Conservation (phyloP, 2,329 filamentous ascomycete genomes). For the Penicillium crustosum region DNA sequence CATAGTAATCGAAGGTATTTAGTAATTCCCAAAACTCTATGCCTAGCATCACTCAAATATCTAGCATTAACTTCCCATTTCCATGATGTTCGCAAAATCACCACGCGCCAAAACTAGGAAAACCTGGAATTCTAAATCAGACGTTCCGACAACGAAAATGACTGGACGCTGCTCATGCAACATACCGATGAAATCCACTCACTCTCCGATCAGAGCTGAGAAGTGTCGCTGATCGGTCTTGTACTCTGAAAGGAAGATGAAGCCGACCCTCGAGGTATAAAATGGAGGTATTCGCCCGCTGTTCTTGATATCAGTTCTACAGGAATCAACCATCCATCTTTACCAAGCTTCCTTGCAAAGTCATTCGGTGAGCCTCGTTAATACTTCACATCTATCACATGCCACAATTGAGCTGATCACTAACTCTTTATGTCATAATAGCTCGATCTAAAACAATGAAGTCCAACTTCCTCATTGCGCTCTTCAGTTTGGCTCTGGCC, state of each 20-base stretch:
- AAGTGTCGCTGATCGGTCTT: background rate
- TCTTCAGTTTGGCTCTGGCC: constrained; percentile 5
- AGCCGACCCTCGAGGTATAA: background rate
- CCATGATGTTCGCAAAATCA: background rate
- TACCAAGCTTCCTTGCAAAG: background rate
- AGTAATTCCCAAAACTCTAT: background rate
- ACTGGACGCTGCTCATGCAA: background rate
- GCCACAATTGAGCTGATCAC: background rate
- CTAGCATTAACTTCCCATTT: background rate
- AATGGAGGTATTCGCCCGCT: background rate
- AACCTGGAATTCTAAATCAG: background rate
- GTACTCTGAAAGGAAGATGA: background rate
- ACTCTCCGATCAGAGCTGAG: background rate
- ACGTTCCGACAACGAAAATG: background rate
- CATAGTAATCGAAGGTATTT: background rate
- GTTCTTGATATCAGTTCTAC: background rate
- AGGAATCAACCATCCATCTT: background rate
- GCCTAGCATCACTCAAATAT: background rate
- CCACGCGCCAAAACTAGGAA: background rate
- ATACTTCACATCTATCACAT: no score
- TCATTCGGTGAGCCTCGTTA: background rate
- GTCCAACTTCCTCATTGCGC: constrained; percentile 3
- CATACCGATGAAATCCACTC: background rate
- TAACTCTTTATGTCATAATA: background rate
- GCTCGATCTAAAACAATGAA: constrained; percentile 1